Evolutionary conservation across 2,329 filamentous ascomycete species (phyloP).

Genomic region (Monilinia fructigena): DNA sequence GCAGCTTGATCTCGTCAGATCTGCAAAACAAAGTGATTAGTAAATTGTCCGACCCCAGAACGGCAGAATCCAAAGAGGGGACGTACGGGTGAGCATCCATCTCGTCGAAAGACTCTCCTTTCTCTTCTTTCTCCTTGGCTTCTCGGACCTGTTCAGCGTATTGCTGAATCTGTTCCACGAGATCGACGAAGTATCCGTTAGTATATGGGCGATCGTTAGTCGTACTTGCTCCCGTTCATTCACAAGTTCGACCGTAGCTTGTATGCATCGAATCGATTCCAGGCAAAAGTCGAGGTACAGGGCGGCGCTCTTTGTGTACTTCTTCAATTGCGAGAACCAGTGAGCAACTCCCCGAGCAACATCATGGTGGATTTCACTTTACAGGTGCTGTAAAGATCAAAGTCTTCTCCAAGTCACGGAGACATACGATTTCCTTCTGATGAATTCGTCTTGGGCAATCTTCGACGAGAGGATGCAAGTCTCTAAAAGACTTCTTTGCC

Average conservation of each 20-base stretch:
- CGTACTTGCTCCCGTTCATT: constrained; percentile 83
- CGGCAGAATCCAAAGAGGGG: constrained; percentile 26
- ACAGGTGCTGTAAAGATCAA: constrained; percentile 88
- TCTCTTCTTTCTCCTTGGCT: constrained; percentile 64
- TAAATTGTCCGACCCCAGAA: constrained; percentile 17
- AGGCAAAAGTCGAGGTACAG: constrained; percentile 86
- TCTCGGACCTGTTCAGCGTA: constrained; percentile 84
- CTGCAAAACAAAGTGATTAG: constrained; percentile 43
- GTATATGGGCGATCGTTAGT: constrained; percentile 84
- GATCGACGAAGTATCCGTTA: constrained; percentile 94
- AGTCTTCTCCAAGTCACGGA: constrained; percentile 92
- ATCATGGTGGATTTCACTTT: constrained; percentile 66
- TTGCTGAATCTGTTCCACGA: constrained; percentile 87
- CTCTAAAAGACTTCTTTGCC: constrained; percentile 68
- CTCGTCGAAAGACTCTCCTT: constrained; percentile 52
- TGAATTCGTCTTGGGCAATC: constrained; percentile 77
- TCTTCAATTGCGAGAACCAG: constrained; percentile 67
- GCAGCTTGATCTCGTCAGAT: constrained; percentile 72
- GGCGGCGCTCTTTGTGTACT: constrained; percentile 68
- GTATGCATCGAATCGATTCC: constrained; percentile 84
- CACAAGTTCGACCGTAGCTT: constrained; percentile 82
- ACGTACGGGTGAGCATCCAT: constrained; percentile 61
- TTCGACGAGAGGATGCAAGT: constrained; percentile 76
- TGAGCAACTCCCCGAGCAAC: constrained; percentile 66
- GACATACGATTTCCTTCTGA: constrained; percentile 81